These are phyloP conservation scores for Talaromyces sp. DNA, from an alignment of 2,329 filamentous ascomycete genomes.

Conservation along the genomic window DNA sequence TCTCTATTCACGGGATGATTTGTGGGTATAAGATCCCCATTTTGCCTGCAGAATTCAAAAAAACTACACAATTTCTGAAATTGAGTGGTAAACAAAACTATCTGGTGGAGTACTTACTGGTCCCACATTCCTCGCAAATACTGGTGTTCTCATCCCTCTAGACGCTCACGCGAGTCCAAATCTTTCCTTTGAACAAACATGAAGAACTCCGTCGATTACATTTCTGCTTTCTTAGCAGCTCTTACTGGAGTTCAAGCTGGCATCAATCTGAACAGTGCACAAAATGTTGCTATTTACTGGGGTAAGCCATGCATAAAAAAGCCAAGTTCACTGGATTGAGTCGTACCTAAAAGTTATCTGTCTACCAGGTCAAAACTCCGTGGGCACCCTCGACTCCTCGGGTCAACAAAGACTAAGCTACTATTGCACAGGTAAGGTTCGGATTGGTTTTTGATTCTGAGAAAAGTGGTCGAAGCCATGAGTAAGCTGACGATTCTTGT, in stretches of 20 bases:
- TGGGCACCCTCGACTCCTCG: conserved; percentile 38
- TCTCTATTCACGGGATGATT: background rate
- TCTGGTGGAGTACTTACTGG: background rate
- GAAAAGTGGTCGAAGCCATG: background rate
- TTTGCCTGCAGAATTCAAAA: background rate
- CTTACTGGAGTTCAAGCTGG: conserved; percentile 30
- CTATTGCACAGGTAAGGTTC: conserved; percentile 46
- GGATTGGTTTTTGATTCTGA: background rate
- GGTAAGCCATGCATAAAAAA: conserved; percentile 25
- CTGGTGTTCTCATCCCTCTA: background rate
- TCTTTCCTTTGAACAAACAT: conserved; percentile 3
- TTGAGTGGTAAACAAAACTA: background rate
- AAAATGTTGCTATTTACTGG: conserved; percentile 63
- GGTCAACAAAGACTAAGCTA: conserved; percentile 51
- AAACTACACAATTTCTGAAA: background rate
- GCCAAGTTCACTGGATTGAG: background rate
- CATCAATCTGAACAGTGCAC: conserved; percentile 38
- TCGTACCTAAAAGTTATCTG: background rate
- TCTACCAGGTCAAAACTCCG: conserved; percentile 52
- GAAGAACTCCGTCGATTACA: conserved; percentile 4
- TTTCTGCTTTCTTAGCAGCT: conserved; percentile 6
- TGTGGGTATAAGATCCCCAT: background rate
- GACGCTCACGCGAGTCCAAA: background rate
- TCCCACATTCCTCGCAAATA: background rate
- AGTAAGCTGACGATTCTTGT: background rate